phyloP scores from a whole-genome alignment of 495 filamentous ascomycete species.

The Talaromyces nanjingensis region DNA sequence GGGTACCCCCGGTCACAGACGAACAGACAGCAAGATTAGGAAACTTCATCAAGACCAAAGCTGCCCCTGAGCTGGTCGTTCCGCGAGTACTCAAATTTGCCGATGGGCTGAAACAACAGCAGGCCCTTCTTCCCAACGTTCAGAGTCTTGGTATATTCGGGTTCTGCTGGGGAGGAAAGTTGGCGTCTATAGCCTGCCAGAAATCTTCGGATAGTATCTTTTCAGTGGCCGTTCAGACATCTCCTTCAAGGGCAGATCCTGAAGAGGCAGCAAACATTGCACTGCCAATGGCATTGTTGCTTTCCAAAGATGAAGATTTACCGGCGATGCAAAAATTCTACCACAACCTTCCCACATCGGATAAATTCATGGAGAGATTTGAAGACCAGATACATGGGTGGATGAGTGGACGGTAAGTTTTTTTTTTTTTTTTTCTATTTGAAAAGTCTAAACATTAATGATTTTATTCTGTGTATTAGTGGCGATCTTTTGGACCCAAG shows the following conservation, averaged over 20 bases:
- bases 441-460: neutral
- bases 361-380: constrained; percentile 69
- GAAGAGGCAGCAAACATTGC: constrained; percentile 14
- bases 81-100: constrained; percentile 10
- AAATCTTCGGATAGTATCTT: constrained; percentile 9
- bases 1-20: constrained; percentile 14
- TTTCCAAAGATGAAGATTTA: constrained; percentile 56
- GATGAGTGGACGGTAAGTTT: constrained; percentile 66
- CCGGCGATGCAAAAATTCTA: constrained; percentile 67
- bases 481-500: constrained; percentile 55
- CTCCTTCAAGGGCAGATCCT: constrained; percentile 16
- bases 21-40: constrained; percentile 14
- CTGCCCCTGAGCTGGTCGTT: neutral
- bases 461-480: neutral
- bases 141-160: constrained; percentile 17
- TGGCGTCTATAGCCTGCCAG: constrained; percentile 14
- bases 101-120: constrained; percentile 9
- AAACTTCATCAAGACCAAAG: constrained; percentile 12
- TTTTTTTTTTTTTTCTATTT: neutral
- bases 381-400: constrained; percentile 78
- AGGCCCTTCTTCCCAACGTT: constrained; percentile 12
- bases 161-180: constrained; percentile 23
- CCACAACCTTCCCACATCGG: constrained; percentile 53
- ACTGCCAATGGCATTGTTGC: constrained; percentile 36
- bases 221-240: constrained; percentile 14